Evolutionary conservation across 2,329 filamentous ascomycete species (phyloP).

Genomic region (Hypoxylon sp.): DNA sequence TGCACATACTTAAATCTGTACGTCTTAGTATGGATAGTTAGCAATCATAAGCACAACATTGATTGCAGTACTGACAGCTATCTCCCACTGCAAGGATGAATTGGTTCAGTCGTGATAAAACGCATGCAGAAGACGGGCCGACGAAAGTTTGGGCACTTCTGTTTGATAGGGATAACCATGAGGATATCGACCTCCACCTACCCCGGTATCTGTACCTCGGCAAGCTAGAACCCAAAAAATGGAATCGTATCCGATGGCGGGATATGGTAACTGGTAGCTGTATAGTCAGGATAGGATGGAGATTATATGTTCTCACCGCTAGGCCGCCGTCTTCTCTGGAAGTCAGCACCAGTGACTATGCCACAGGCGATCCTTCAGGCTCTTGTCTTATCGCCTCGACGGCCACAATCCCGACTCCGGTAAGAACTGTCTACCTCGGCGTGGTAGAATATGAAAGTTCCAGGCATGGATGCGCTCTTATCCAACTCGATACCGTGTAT

Average conservation of each 20-base stretch:
- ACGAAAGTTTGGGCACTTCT: slow-evolving; percentile 1
- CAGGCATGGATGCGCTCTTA: background rate
- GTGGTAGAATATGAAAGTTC: background rate
- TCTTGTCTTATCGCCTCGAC: slow-evolving; percentile 4
- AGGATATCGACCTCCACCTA: background rate
- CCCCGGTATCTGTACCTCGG: background rate
- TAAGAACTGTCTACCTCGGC: slow-evolving; percentile 1
- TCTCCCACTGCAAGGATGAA: background rate
- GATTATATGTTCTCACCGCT: background rate
- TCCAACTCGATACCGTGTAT: slow-evolving; percentile 2
- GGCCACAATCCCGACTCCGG: background rate
- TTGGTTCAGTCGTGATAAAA: background rate
- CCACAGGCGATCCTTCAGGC: background rate
- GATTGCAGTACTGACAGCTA: background rate
- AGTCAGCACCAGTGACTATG: background rate
- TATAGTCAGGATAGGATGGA: background rate
- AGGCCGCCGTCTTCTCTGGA: background rate
- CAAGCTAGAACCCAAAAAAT: slow-evolving; percentile 2
- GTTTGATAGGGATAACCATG: background rate
- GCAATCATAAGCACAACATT: background rate
- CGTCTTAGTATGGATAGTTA: background rate
- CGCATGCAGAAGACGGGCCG: background rate
- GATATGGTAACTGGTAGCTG: background rate
- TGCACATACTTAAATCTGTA: background rate
- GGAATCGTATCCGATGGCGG: slow-evolving; percentile 1